Evolutionary conservation across 176 grass and related monocot genomes (phyloP).

Genomic region (Leersia perrieri): DNA sequence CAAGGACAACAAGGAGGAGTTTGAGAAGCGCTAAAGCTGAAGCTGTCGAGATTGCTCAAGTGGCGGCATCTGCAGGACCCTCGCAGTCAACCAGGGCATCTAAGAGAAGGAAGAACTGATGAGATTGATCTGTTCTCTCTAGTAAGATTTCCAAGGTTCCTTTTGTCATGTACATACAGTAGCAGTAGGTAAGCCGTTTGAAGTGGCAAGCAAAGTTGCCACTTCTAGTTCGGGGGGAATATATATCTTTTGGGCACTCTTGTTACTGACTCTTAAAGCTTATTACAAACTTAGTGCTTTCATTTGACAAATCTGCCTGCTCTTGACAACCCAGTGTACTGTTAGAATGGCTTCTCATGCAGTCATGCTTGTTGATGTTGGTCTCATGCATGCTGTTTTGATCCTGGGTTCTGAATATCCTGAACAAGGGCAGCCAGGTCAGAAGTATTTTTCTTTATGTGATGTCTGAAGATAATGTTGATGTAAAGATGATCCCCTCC

Average conservation of each 20-base stretch:
- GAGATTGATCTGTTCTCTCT: background rate
- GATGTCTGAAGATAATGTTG: background rate
- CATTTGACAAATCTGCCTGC: background rate
- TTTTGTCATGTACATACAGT: background rate
- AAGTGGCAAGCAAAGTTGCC: background rate
- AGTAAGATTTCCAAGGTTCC: background rate
- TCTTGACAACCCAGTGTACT: background rate
- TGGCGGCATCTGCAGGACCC: conserved; percentile 2
- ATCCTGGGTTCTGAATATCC: background rate
- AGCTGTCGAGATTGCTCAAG: conserved; percentile 7
- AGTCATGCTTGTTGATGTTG: background rate
- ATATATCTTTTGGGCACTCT: background rate
- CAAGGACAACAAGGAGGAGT: conserved; percentile 12
- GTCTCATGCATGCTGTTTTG: background rate
- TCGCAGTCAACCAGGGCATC: conserved; percentile 14
- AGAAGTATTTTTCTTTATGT: background rate
- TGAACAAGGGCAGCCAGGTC: background rate
- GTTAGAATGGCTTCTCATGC: background rate
- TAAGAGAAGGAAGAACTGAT: conserved; percentile 31
- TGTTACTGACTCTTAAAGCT: background rate
- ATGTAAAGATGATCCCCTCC: too few species aligned
- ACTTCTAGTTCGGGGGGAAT: background rate
- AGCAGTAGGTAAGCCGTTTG: conserved; percentile 20
- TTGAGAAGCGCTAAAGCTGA: conserved; percentile 37
- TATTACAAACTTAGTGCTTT: background rate